Percentiles rank a stretch among this genome's conserved stretches.
These are phyloP conservation scores for Austroboletus niveus DNA, from an alignment of 1,284 basidiomycete genomes.

Conservation along the genomic window DNA sequence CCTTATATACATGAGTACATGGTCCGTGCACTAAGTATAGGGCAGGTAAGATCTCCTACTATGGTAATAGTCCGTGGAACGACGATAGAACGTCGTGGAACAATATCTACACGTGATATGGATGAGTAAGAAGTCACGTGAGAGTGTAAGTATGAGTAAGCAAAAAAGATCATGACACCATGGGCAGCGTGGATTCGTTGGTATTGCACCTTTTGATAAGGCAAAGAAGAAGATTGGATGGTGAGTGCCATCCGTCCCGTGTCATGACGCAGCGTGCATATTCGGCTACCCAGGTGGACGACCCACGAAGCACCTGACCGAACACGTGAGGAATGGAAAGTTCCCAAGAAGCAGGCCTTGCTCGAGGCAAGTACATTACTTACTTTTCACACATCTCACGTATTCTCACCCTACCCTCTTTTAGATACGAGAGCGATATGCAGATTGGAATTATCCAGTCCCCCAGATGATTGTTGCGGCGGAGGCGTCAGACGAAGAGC, in stretches of 20 bases:
- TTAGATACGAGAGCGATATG: slow-evolving; percentile 29
- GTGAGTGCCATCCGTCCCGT: slow-evolving; percentile 8
- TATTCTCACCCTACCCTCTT: background rate
- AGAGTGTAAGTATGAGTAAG: too few relatives aligned
- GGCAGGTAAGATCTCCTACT: too few relatives aligned
- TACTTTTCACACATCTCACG: background rate
- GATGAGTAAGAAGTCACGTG: too few relatives aligned
- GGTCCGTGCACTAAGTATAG: too few relatives aligned
- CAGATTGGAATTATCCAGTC: slow-evolving; percentile 30
- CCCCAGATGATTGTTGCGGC: slow-evolving; percentile 26
- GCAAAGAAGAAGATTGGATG: slow-evolving; percentile 24
- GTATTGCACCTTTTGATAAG: slow-evolving; percentile 29
- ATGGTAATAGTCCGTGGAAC: too few relatives aligned
- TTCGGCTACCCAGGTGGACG: slow-evolving; percentile 27
- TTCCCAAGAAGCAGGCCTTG: slow-evolving; percentile 23
- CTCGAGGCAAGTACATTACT: slow-evolving; percentile 11
- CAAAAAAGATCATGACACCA: too few relatives aligned
- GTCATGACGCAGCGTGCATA: background rate
- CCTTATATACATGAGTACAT: too few relatives aligned
- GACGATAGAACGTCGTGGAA: too few relatives aligned
- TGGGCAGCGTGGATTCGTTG: slow-evolving; percentile 29
- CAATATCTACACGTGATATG: too few relatives aligned
- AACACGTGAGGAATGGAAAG: slow-evolving; percentile 30
- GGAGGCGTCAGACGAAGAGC: slow-evolving; percentile 12
- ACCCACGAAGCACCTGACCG: slow-evolving; percentile 27